phyloP scores from a whole-genome alignment of 768 basidiomycete genomes.

The Daedaleopsis nitida region DNA sequence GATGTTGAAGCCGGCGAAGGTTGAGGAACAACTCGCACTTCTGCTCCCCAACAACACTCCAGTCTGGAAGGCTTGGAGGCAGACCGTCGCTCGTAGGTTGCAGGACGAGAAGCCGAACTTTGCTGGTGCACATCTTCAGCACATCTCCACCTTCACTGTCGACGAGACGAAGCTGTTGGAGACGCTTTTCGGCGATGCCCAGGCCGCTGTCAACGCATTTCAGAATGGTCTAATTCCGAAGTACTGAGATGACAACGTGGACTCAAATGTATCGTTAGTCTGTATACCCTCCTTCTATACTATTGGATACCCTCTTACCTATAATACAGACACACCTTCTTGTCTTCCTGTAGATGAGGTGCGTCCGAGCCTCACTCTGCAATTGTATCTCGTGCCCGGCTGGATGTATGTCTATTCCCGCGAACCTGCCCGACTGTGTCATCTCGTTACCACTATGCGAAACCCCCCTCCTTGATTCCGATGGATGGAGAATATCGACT shows the following conservation, averaged over 20 bases:
- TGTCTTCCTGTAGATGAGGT: too few relatives aligned
- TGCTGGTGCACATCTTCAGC: not conserved
- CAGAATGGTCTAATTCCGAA: not conserved
- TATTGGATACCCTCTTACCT: not conserved
- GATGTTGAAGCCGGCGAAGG: not conserved
- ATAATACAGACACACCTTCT: not conserved
- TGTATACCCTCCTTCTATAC: not conserved
- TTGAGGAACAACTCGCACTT: constrained; percentile 1
- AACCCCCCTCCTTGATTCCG: too few relatives aligned
- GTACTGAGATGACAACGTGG: not conserved
- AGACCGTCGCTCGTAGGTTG: not conserved
- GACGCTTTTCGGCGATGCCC: not conserved
- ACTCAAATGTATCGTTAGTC: not conserved
- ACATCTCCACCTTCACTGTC: not conserved
- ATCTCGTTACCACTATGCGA: too few relatives aligned
- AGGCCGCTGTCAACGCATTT: not conserved
- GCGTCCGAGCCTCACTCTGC: too few relatives aligned
- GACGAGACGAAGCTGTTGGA: not conserved
- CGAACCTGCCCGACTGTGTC: too few relatives aligned
- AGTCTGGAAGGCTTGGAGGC: not conserved
- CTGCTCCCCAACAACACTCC: constrained; percentile 9
- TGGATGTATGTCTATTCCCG: too few relatives aligned
- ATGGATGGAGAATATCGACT: too few relatives aligned
- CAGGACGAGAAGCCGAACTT: constrained; percentile 1
- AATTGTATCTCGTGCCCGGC: too few relatives aligned